Evolutionary conservation across 257 asterid species (phyloP).

Genomic region (Nicotiana knightiana): DNA sequence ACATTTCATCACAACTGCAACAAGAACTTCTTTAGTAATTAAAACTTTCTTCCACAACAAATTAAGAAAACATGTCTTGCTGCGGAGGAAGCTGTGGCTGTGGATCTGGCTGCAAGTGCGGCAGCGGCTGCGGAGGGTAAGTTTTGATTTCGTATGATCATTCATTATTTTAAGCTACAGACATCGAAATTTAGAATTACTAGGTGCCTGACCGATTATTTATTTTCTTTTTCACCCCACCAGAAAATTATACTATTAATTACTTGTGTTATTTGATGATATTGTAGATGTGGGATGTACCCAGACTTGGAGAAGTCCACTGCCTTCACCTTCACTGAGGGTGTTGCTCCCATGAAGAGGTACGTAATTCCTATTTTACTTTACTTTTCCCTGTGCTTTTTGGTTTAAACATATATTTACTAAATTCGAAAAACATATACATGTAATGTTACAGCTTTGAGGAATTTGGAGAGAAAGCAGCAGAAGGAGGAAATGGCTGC

Average conservation of each 20-base stretch:
- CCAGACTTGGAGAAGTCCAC: conserved; percentile 20
- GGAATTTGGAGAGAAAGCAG: conserved; percentile 17
- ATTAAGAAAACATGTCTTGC: conserved; percentile 41
- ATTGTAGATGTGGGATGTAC: conserved; percentile 16
- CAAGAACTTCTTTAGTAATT: too few relatives aligned
- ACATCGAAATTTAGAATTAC: too few relatives aligned
- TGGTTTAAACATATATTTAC: neutral
- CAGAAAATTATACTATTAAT: too few relatives aligned
- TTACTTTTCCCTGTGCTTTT: neutral
- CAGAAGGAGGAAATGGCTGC: conserved; percentile 33
- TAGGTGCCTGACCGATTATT: too few relatives aligned
- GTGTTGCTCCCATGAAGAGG: conserved; percentile 21
- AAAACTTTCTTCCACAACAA: neutral
- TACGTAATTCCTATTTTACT: neutral
- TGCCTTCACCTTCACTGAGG: conserved; percentile 10
- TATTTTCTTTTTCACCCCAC: too few relatives aligned
- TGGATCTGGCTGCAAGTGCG: conserved; percentile 61
- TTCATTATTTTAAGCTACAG: too few relatives aligned
- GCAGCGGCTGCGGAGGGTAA: conserved; percentile 66
- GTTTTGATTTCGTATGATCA: neutral
- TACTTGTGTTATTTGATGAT: neutral
- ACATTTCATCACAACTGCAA: too few relatives aligned
- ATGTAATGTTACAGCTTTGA: neutral
- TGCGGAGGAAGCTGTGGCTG: conserved; percentile 71
- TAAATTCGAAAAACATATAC: neutral